These are phyloP conservation scores for Termitomyces sp. DNA, from an alignment of 1,284 basidiomycete species.

Conservation along the genomic window DNA sequence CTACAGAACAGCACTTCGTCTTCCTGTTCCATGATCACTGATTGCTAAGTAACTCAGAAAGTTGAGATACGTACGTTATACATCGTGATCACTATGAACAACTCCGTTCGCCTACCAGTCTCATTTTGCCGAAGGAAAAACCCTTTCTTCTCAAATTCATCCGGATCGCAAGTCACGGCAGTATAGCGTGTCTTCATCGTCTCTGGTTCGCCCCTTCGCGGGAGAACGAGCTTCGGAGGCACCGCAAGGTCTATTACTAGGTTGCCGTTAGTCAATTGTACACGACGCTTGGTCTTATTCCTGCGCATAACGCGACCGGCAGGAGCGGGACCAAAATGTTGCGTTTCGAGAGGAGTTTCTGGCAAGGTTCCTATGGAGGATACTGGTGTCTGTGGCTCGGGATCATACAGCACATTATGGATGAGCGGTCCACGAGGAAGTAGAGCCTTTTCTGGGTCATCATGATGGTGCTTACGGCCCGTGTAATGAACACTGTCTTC, in stretches of 20 bases:
- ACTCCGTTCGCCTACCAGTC: slow-evolving; percentile 78
- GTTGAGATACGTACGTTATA: slow-evolving; percentile 65
- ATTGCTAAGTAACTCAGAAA: background rate
- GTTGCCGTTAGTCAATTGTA: slow-evolving; percentile 78
- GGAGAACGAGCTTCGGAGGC: slow-evolving; percentile 81
- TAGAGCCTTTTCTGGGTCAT: slow-evolving; percentile 30
- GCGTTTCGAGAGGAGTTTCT: slow-evolving; percentile 54
- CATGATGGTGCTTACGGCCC: slow-evolving; percentile 29
- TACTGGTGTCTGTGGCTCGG: slow-evolving; percentile 40
- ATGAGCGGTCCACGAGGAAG: slow-evolving; percentile 12
- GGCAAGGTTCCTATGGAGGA: slow-evolving; percentile 34
- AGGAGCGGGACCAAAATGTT: slow-evolving; percentile 86
- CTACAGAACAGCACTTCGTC: slow-evolving; percentile 92
- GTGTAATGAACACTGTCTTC: slow-evolving; percentile 51
- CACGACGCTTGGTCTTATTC: slow-evolving; percentile 68
- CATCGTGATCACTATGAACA: slow-evolving; percentile 96
- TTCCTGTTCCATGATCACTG: slow-evolving; percentile 54
- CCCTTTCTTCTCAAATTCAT: slow-evolving; percentile 82
- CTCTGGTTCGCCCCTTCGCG: slow-evolving; percentile 77
- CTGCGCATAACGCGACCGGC: slow-evolving; percentile 71
- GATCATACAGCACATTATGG: slow-evolving; percentile 31
- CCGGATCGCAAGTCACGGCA: slow-evolving; percentile 90
- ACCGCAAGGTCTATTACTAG: slow-evolving; percentile 82
- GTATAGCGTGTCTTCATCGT: slow-evolving; percentile 83
- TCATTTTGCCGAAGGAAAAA: slow-evolving; percentile 87